Evolutionary conservation across 169 alveolate genomes (phyloP), one percentile per base, ranked within the genome.

Genomic region (Miamiensis avidus): DNA sequence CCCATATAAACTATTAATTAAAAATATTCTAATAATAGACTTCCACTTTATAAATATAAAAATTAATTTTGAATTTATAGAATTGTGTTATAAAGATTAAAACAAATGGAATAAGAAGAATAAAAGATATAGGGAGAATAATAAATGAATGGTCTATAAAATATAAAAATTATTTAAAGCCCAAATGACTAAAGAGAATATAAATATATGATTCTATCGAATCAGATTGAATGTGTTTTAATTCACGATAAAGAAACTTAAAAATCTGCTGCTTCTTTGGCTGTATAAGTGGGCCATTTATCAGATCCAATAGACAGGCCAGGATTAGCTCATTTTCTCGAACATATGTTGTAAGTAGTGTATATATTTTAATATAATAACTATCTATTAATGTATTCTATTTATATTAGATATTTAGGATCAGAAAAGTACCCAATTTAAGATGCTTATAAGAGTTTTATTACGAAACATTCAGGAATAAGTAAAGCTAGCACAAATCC

Each of bases 401-500:
- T n/a, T n/a, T n/a, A n/a, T n/a, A n/a, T n/a, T 49, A 49, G 69
- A 29, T 65, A 49, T 79, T 49, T 79, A 31, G 84, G 84, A 4
- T 0, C 77, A 28, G 75, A 90, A 76, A 93, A 91, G 86, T 94
- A 91, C 89, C 96, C 97, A 6, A 91, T 83, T 11, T 97, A 96
- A 88, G 91, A 89, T 74, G 85, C 89, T 49, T 95, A 91, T 84
- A 84, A 90, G 26, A 65, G 92, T 73, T 95, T 84, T 82, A 87
- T 97, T 29, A 76, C 92, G 29, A 91, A 92, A 82, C 91, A 97
- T 78, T 96, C 96, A 49, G 99, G 99, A 26, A 29, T 64, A 79
- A 92, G 96, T 49, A 97, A 97, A 87, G 98, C 99, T 64, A 92
- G 88, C 74, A 97, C 99, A 33, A 87, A 85, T 31, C 82, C 82